These are phyloP conservation scores for Kwoniella europaea DNA, from an alignment of 768 basidiomycete species.

Conservation along the genomic window DNA sequence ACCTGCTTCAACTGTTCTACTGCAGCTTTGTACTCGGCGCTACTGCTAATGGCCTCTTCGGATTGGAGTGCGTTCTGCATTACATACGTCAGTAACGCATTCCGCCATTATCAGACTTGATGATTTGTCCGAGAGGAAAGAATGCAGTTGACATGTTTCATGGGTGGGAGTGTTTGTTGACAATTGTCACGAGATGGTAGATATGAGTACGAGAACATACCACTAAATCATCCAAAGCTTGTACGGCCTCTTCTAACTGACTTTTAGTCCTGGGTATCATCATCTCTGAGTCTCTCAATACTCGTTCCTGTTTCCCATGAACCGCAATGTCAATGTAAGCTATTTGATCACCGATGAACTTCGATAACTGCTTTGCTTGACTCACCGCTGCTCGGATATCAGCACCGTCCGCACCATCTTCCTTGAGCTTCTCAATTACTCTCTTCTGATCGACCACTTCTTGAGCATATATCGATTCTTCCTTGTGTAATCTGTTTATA, in stretches of 20 bases:
- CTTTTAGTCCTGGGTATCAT: constrained; percentile 49
- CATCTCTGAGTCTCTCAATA: constrained; percentile 46
- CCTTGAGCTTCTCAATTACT: constrained; percentile 39
- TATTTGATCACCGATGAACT: background rate
- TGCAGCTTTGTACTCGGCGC: constrained; percentile 22
- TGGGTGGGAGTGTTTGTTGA: too few relatives aligned
- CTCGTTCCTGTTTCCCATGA: constrained; percentile 36
- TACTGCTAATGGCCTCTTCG: constrained; percentile 7
- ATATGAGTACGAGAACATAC: constrained; percentile 27
- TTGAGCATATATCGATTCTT: constrained; percentile 39
- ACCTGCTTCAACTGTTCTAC: constrained; percentile 26
- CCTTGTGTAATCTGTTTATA: constrained; percentile 40
- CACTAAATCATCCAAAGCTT: constrained; percentile 47
- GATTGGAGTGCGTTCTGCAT: constrained; percentile 21
- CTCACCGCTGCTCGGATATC: constrained; percentile 52
- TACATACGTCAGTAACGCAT: background rate
- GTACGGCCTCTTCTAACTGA: constrained; percentile 39
- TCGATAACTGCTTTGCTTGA: background rate
- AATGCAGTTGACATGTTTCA: too few relatives aligned
- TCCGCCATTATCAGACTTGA: background rate
- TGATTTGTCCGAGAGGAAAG: too few relatives aligned
- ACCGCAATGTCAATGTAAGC: background rate
- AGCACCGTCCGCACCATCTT: constrained; percentile 45
- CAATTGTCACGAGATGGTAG: background rate
- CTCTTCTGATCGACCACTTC: constrained; percentile 39